These are phyloP conservation scores for Stenogyne calaminthoides DNA, from an alignment of 305 asterid species.

Conservation along the genomic window DNA sequence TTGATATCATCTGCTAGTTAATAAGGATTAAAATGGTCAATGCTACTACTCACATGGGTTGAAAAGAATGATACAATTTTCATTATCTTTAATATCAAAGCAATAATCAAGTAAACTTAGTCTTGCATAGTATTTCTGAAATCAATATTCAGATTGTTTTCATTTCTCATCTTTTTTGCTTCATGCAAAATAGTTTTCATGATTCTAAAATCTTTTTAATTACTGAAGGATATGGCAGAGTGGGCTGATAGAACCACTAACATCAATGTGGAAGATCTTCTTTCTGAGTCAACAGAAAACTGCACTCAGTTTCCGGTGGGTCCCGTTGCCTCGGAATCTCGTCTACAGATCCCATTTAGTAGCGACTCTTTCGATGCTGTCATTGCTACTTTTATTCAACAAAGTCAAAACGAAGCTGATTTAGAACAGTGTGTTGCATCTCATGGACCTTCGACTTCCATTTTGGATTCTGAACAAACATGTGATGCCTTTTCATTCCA, in stretches of 20 bases:
- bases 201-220: conserved; percentile 28
- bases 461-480: conserved; percentile 77
- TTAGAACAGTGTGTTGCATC: conserved; percentile 42
- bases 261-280: conserved; percentile 72
- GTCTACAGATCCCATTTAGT: conserved; percentile 60
- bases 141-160: not conserved
- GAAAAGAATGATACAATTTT: not conserved
- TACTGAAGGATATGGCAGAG: conserved; percentile 44
- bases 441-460: conserved; percentile 41
- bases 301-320: conserved; percentile 41
- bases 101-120: not conserved
- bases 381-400: conserved; percentile 73
- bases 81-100: not conserved
- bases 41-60: not conserved
- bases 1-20: conserved; percentile 15
- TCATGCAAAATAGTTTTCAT: not conserved
- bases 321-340: conserved; percentile 39
- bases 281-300: conserved; percentile 49
- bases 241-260: conserved; percentile 85
- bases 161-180: conserved; percentile 4
- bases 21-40: conserved; percentile 14
- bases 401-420: conserved; percentile 53
- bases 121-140: not conserved
- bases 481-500: conserved; percentile 70
- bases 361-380: conserved; percentile 94